phyloP scores from a whole-genome alignment of 1,284 basidiomycete genomes.

The Ustilago nuda region DNA sequence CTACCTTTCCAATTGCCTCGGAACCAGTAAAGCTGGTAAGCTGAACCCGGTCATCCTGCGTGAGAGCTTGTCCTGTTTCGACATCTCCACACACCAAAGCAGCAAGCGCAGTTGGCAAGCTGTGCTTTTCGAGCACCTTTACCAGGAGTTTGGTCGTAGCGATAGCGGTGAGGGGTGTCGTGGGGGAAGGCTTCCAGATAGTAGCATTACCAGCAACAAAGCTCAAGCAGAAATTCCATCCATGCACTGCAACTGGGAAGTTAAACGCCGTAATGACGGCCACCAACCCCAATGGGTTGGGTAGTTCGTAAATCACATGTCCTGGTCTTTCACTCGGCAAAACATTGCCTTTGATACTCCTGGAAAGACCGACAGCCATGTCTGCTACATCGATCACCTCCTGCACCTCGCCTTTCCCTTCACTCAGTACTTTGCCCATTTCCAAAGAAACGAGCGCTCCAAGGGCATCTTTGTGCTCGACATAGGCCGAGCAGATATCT shows the following conservation, averaged over 20 bases:
- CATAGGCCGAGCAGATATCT: constrained; percentile 86
- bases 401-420: constrained; percentile 91
- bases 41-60: constrained; percentile 77
- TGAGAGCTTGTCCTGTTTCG: constrained; percentile 82
- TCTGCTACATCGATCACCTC: constrained; percentile 93
- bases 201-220: constrained; percentile 91
- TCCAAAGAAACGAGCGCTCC: constrained; percentile 78
- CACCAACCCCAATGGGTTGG: constrained; percentile 92
- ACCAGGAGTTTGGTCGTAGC: constrained; percentile 87
- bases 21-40: constrained; percentile 93
- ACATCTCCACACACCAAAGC: constrained; percentile 84
- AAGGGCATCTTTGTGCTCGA: constrained; percentile 81
- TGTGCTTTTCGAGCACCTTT: constrained; percentile 82
- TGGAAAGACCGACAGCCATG: constrained; percentile 83
- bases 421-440: constrained; percentile 94
- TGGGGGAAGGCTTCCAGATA: constrained; percentile 93
- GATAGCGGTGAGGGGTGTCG: constrained; percentile 83
- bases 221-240: constrained; percentile 88
- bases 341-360: constrained; percentile 79
- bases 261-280: constrained; percentile 91
- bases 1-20: constrained; percentile 84
- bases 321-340: constrained; percentile 59
- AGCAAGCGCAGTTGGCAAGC: constrained; percentile 83
- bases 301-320: constrained; percentile 71
- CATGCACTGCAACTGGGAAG: constrained; percentile 80